Base-by-base conservation (phyloP, 1,284 basidiomycete species). In the Pseudozyma hubeiensis region DNA sequence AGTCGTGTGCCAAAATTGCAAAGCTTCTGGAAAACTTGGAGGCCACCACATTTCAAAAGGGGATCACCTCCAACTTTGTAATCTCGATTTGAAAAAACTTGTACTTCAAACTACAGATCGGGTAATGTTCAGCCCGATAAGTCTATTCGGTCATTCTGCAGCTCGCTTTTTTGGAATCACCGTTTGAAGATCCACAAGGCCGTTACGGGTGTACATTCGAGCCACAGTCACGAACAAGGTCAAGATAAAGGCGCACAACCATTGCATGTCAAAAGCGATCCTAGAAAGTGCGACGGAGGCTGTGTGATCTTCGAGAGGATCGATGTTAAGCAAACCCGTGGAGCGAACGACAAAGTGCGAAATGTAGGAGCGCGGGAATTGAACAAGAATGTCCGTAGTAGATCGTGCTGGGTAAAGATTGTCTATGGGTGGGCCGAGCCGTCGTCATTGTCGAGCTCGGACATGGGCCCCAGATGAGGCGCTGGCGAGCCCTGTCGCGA, bases 401-500 rank as follows among this genome's bases (percentile, higher is more conserved):
- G 4, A 9, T 29, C 10, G 11, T 19, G 24, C 34, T n/a, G 31
- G 4, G 11, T 16, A 29, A 29, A 43, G 54, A 9, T 14, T 37
- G 24, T 37, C 52, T 33, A 70, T n/a, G 40, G 43, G 46, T 52
- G 48, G 16, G 46, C 39, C 5, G 60, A 49, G 34, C 53, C 58
- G 37, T 64, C 56, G 8, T 50, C 44, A 29, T 40, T 45, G 5
- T 54, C 40, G 9, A 68, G 35, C 51, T 73, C 70, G 3, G 64
- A 43, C 70, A 73, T 68, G 37, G 65, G 59, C 10, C 57, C 48
- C 31, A 74, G 48, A 16, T 65, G 54, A 4, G 62, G 52, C 16
- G 62, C 58, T 19, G 71, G 71, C n/a, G 65, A 74, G 30, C 65
- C 65, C 33, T 68, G 65, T 33, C 71, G 43, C 7, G 71, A 69